Evolutionary conservation across 768 basidiomycete species (phyloP).

Genomic region (Cyclocybe aegerita): DNA sequence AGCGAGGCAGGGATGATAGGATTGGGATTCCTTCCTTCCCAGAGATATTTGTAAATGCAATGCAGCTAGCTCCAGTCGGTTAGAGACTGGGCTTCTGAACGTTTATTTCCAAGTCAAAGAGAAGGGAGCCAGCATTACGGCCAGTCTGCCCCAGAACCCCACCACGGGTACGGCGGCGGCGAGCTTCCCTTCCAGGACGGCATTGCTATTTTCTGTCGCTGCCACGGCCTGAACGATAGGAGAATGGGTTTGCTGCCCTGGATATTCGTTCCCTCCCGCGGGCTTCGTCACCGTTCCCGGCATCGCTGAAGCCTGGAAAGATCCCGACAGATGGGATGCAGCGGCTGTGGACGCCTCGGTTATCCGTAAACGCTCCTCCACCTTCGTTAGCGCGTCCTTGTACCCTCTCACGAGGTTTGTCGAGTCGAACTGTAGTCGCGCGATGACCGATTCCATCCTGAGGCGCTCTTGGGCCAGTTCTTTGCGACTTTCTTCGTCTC

Average conservation of each 20-base stretch:
- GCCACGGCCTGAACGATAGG: slow-evolving; percentile 20
- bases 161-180: slow-evolving; percentile 32
- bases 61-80: background rate
- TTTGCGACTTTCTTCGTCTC: slow-evolving; percentile 20
- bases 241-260: slow-evolving; percentile 14
- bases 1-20: too few species aligned
- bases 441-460: slow-evolving; percentile 12
- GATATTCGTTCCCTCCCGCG: slow-evolving; percentile 1
- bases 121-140: slow-evolving; percentile 33
- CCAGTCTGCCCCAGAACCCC: slow-evolving; percentile 32
- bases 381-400: slow-evolving; percentile 8
- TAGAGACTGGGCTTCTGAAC: background rate
- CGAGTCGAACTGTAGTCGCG: slow-evolving; percentile 18
- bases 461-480: slow-evolving; percentile 13
- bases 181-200: slow-evolving; percentile 31
- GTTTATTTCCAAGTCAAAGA: slow-evolving; percentile 31
- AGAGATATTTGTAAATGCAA: too few species aligned
- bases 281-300: background rate
- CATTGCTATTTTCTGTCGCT: slow-evolving; percentile 28
- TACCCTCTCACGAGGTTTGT: slow-evolving; percentile 14
- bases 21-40: too few species aligned
- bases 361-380: slow-evolving; percentile 17
- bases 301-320: background rate
- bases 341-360: slow-evolving; percentile 10
- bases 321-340: background rate